Base-by-base conservation (phyloP, 2,329 filamentous ascomycete species). In the Ceratocystis diversiconidia region DNA sequence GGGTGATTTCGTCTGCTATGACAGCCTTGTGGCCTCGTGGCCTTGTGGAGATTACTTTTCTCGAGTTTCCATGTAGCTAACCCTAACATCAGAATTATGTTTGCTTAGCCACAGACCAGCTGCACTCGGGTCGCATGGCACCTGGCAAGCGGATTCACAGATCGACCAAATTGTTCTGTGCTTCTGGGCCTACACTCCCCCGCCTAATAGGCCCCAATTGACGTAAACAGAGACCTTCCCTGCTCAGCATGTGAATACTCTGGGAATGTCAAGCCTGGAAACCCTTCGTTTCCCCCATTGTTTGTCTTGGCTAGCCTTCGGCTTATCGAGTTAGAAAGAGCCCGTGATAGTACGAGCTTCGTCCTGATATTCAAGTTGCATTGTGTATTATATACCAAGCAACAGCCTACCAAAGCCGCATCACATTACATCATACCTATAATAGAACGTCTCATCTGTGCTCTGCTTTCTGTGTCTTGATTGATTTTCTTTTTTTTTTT, bases 211-310 rank as follows among this genome's bases (percentile, higher is more conserved):
- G 19, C 48, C 48, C 25, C 12, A 41, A 52, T 15, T 52, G 48
- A 52, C 30, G 28, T 59, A 59, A 59, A 59, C 55, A 59, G n/a
- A 25, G 30, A 59, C 55, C 6, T 2, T 41, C 36, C 36, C 30
- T 59, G 55, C 55, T 32, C 55, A 36, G 22, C 28, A 59, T 59
- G 55, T 59, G 19, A 59, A 52, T 32, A 36, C n/a, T 59, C n/a
- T 30, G 1, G 28, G 55, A 59, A 36, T n/a, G 17, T 15, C 55
- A 28, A 59, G 22, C 55, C 28, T 25, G 8, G 55, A 59, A 36
- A n/a, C 55, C 30, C 28, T 22, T 25, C 17, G 55, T 36, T 41
- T 41, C 12, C 17, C 30, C 55, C 25, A 12, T 52, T 52, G 55
- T 36, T 36, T 59, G 28, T 19, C 28, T 28, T 36, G 25, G 55